Evolutionary conservation across 768 basidiomycete genomes (phyloP).

Genomic region (Ramaria sp.): DNA sequence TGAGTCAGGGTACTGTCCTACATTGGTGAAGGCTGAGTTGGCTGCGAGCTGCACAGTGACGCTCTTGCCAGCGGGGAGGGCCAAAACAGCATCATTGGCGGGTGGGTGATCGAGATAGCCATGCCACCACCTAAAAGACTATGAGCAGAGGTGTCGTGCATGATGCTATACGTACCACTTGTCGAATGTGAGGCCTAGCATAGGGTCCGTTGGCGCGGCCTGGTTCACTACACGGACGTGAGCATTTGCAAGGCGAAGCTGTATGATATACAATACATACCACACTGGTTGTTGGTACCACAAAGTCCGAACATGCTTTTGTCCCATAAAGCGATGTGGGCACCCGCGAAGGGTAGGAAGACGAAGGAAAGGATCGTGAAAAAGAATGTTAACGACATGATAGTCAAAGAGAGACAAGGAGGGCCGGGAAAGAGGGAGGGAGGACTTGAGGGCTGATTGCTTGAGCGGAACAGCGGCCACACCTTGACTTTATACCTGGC

Average conservation of each 20-base stretch:
- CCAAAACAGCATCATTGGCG: slow-evolving; percentile 42
- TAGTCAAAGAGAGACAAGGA: neutral
- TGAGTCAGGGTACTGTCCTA: neutral
- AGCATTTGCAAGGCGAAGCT: neutral
- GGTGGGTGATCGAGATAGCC: slow-evolving; percentile 49
- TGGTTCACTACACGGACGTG: neutral
- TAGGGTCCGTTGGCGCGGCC: slow-evolving; percentile 31
- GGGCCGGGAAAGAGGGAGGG: neutral
- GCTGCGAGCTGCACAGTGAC: slow-evolving; percentile 46
- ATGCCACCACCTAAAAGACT: slow-evolving; percentile 41
- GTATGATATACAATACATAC: neutral
- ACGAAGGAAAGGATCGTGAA: neutral
- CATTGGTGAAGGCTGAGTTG: slow-evolving; percentile 19
- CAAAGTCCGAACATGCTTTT: slow-evolving; percentile 8
- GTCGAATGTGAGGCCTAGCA: slow-evolving; percentile 27
- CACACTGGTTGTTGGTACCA: slow-evolving; percentile 2
- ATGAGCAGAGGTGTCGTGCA: neutral
- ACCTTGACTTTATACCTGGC: too few species aligned
- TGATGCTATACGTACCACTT: slow-evolving; percentile 21
- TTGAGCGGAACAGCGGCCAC: neutral
- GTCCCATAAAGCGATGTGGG: slow-evolving; percentile 2
- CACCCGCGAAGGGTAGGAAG: neutral
- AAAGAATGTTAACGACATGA: slow-evolving; percentile 4
- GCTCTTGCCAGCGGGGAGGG: slow-evolving; percentile 46
- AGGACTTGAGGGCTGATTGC: neutral